Evolutionary conservation across 306 rosid species (phyloP).

Genomic region (Canavalia gladiata): DNA sequence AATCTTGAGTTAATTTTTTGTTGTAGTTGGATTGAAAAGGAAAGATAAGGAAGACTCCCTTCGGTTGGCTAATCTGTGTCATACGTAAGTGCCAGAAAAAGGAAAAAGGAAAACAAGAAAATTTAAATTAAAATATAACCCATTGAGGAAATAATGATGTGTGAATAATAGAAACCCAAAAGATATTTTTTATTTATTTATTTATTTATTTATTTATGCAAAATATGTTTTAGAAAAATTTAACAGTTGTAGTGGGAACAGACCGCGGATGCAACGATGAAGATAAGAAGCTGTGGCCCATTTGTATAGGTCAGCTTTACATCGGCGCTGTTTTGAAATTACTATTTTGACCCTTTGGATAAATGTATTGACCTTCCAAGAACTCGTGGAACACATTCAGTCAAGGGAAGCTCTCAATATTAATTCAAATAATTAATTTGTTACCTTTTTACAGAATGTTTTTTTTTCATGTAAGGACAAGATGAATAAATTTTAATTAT

Average conservation of each 20-base stretch:
- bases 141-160: constrained; percentile 7
- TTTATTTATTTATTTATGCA: background rate
- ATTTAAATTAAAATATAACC: background rate
- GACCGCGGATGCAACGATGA: constrained; percentile 61
- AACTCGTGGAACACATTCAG: background rate
- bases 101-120: background rate
- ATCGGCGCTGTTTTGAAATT: background rate
- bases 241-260: constrained; percentile 60
- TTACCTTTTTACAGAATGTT: too few species aligned
- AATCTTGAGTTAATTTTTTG: constrained; percentile 43
- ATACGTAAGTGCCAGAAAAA: constrained; percentile 9
- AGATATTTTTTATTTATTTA: background rate
- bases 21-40: constrained; percentile 40
- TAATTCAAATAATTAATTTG: background rate
- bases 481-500: too few species aligned
- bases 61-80: constrained; percentile 4
- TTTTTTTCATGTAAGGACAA: too few species aligned
- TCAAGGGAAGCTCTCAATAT: background rate
- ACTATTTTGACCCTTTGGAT: constrained; percentile 41
- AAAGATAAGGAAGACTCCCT: constrained; percentile 31
- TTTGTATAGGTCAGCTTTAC: constrained; percentile 63
- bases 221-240: constrained; percentile 6
- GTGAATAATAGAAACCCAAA: background rate
- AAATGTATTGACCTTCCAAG: too few species aligned
- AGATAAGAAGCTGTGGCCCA: constrained; percentile 64